Base-by-base conservation (phyloP, 192 early-diverging fungal species). In the Spizellomyces punctatus region DNA sequence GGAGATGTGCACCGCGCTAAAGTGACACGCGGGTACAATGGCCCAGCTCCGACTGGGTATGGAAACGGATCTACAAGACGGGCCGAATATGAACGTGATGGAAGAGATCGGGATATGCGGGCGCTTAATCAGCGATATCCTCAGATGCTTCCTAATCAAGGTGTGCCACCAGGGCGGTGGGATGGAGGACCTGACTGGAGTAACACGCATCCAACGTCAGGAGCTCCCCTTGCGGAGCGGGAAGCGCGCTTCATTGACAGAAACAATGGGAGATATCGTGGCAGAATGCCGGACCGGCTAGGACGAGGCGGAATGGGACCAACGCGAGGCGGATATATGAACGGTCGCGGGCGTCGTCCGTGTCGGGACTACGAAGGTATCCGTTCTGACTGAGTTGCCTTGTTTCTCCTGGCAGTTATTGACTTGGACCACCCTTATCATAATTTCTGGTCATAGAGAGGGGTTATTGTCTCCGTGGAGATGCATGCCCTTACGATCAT, bases 351-450 rank as follows among this genome's bases (percentile, higher is more conserved):
- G 5, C 65, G 72, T 19, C 83, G 81, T n/a, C 27, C 27, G 27
- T 93, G 92, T 66, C 85, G 83, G 36, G 91, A 94, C 71, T 93
- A 92, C 78, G 86, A 92, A 79, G 90, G 92, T 93, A 75, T 43
- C 72, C 58, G 41, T 6, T 36, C n/a, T 6, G 46, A 10, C 36
- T 69, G 16, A 4, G 16, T 44, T 22, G 58, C 4, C 36, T 17
- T 50, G 14, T 19, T 10, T 14, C 16, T n/a, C 27, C n/a, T 17
- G 12, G n/a, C 27, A 36, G 27, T 36, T 36, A 36, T 36, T 36
- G 27, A 36, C 27, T 0, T 36, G 27, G 27, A 36, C 27, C 3
- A 36, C 27, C 27, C 27, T 36, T 36, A 36, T 36, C 27, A 36
- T 59, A 65, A 48, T 27, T 50, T 50, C 6, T 45, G 44, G 16